Percentiles rank a stretch among this genome's conserved stretches.
Evolutionary conservation across 352 stramenopile species (phyloP).

Genomic region (Aphanomyces invadans): DNA sequence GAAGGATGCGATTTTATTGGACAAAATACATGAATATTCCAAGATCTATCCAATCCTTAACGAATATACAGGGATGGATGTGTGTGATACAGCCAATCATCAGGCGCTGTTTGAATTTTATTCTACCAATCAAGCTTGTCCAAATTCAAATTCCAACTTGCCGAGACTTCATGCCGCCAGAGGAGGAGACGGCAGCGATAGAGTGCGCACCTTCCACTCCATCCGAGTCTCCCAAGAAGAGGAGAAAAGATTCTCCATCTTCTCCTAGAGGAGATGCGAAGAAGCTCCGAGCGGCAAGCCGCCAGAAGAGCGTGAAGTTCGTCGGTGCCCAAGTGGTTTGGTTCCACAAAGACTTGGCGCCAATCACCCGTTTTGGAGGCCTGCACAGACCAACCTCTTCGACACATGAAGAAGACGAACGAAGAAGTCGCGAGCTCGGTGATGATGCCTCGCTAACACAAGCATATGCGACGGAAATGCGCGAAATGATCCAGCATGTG

Average conservation of each 20-base stretch:
- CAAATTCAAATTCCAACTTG: not conserved
- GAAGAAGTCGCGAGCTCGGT: not conserved
- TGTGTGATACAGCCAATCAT: too few species aligned
- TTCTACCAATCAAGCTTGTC: not conserved
- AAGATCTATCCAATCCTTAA: not conserved
- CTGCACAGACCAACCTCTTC: not conserved
- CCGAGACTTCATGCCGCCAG: too few species aligned
- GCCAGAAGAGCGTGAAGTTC: constrained; percentile 1
- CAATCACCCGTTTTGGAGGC: constrained; percentile 14
- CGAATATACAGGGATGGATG: too few species aligned
- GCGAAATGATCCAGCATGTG: constrained; percentile 12
- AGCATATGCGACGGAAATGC: constrained; percentile 7
- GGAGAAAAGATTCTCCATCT: not conserved
- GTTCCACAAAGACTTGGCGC: constrained; percentile 10
- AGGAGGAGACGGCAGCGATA: not conserved
- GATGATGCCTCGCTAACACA: not conserved
- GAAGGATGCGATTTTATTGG: too few species aligned
- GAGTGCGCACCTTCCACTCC: not conserved
- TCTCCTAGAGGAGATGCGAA: not conserved
- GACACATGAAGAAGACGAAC: not conserved
- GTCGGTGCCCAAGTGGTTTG: constrained; percentile 5
- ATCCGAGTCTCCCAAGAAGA: not conserved
- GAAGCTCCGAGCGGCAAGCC: not conserved
- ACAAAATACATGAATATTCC: too few species aligned
- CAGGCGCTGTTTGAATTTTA: too few species aligned